Percentiles rank a stretch among this genome's conserved stretches.
Evolutionary conservation across 2,329 filamentous ascomycete genomes (phyloP).

Genomic region (Ophiostoma montium): DNA sequence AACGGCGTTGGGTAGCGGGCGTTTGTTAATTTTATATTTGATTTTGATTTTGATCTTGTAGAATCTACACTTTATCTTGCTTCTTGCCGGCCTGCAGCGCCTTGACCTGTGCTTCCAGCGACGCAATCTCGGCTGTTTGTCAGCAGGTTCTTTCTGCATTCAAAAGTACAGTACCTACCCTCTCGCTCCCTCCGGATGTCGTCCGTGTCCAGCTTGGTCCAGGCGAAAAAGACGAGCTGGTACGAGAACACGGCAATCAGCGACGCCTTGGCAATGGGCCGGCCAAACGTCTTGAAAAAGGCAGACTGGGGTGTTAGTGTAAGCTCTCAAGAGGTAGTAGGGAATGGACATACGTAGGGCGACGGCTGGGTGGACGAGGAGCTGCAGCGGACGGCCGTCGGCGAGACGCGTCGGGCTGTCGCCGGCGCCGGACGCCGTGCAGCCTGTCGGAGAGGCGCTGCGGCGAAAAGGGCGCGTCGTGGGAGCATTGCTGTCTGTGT

Average conservation of each 20-base stretch:
- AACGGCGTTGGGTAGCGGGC: no score
- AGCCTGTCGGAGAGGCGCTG: conserved; percentile 4
- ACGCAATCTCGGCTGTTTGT: conserved; percentile 18
- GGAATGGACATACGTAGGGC: conserved; percentile 6
- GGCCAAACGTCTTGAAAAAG: conserved; percentile 64
- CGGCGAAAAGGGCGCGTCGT: background rate
- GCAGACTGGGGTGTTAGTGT: conserved; percentile 3
- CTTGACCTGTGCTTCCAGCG: conserved; percentile 25
- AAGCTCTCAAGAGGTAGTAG: no score
- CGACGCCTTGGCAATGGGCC: conserved; percentile 60
- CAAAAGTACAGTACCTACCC: no score
- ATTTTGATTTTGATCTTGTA: no score
- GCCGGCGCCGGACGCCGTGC: conserved; percentile 1
- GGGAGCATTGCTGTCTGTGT: background rate
- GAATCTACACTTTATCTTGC: no score
- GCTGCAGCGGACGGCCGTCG: conserved; percentile 5
- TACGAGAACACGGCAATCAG: conserved; percentile 66
- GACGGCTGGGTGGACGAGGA: conserved; percentile 8
- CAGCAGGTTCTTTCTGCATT: no score
- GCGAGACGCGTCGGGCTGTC: background rate
- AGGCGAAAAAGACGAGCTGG: conserved; percentile 60
- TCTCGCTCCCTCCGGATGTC: conserved; percentile 48
- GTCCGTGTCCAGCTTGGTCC: conserved; percentile 59
- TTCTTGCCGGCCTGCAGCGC: conserved; percentile 18
- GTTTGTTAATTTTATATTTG: no score